Evolutionary conservation across 1,139 yeast genomes (phyloP).

Genomic region (Eremothecium sinecaudum): DNA sequence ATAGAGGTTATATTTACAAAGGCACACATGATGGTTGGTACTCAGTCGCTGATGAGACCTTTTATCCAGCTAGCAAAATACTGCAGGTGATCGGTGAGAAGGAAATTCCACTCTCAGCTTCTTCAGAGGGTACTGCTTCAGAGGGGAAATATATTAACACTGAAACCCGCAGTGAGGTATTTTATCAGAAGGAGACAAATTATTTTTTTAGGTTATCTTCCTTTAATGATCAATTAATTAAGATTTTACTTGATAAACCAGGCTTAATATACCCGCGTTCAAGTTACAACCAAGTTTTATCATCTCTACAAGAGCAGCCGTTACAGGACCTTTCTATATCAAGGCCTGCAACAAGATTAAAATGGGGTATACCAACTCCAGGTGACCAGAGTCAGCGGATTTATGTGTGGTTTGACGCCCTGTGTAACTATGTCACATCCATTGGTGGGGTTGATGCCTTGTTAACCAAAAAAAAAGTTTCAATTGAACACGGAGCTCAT

Average conservation of each 20-base stretch:
- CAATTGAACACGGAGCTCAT: constrained; percentile 6
- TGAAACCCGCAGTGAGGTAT: constrained; percentile 71
- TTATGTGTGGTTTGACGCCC: constrained; percentile 97
- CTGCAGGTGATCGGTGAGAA: constrained; percentile 36
- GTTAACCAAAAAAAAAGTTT: constrained; percentile 18
- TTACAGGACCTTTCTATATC: constrained; percentile 73
- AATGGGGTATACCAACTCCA: constrained; percentile 92
- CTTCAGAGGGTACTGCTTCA: not conserved
- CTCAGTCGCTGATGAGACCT: constrained; percentile 87
- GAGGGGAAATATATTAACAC: constrained; percentile 39
- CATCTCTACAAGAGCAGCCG: constrained; percentile 43
- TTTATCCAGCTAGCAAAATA: constrained; percentile 76
- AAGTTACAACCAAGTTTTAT: constrained; percentile 47
- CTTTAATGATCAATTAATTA: constrained; percentile 47
- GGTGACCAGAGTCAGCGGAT: constrained; percentile 66
- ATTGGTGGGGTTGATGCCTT: constrained; percentile 46
- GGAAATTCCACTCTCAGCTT: constrained; percentile 18
- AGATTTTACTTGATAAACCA: constrained; percentile 33
- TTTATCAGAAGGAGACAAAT: constrained; percentile 69
- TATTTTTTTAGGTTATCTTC: constrained; percentile 71
- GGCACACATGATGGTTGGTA: constrained; percentile 93
- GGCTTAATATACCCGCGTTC: constrained; percentile 56
- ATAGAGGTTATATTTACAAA: constrained; percentile 62
- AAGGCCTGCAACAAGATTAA: constrained; percentile 63
- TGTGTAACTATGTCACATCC: constrained; percentile 73